Evolutionary conservation across 345 rosid species (phyloP).

Genomic region (Cardamine chenopodiifolia): DNA sequence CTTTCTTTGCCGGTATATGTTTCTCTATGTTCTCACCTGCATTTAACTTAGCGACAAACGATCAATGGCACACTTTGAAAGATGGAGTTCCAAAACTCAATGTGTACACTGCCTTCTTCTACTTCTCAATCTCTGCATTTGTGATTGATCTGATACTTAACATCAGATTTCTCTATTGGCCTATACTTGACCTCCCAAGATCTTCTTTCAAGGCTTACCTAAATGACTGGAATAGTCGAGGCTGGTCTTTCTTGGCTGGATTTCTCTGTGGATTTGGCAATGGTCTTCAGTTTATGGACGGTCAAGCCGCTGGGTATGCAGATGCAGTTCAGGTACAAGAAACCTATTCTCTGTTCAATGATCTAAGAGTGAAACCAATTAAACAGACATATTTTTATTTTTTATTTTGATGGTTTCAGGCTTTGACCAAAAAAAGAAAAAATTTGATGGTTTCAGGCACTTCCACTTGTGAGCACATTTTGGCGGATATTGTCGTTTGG

Average conservation of each 20-base stretch:
- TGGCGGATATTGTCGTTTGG: slow-evolving; percentile 86
- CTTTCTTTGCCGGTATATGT: slow-evolving; percentile 75
- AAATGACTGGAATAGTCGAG: slow-evolving; percentile 76
- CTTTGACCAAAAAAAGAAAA: no score
- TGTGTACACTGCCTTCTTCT: slow-evolving; percentile 78
- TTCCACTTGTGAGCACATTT: slow-evolving; percentile 87
- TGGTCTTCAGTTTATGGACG: slow-evolving; percentile 89
- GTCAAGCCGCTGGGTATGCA: slow-evolving; percentile 92
- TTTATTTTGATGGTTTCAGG: slow-evolving; percentile 33
- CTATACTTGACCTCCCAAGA: slow-evolving; percentile 59
- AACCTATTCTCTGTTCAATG: background rate
- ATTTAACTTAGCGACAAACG: slow-evolving; percentile 83
- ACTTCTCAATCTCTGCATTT: slow-evolving; percentile 71
- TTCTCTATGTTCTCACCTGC: slow-evolving; percentile 91
- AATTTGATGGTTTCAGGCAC: slow-evolving; percentile 64
- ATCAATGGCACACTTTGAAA: slow-evolving; percentile 77
- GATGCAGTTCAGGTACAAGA: slow-evolving; percentile 76
- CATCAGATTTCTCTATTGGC: slow-evolving; percentile 62
- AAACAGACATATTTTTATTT: background rate
- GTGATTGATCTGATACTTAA: slow-evolving; percentile 60
- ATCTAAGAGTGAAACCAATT: background rate
- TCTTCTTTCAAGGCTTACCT: slow-evolving; percentile 70
- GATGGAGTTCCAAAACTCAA: slow-evolving; percentile 69
- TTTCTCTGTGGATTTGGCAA: slow-evolving; percentile 80
- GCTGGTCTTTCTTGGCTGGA: slow-evolving; percentile 84